Base-by-base conservation (phyloP, 768 basidiomycete genomes). In the Xanthoconium stramineum region DNA sequence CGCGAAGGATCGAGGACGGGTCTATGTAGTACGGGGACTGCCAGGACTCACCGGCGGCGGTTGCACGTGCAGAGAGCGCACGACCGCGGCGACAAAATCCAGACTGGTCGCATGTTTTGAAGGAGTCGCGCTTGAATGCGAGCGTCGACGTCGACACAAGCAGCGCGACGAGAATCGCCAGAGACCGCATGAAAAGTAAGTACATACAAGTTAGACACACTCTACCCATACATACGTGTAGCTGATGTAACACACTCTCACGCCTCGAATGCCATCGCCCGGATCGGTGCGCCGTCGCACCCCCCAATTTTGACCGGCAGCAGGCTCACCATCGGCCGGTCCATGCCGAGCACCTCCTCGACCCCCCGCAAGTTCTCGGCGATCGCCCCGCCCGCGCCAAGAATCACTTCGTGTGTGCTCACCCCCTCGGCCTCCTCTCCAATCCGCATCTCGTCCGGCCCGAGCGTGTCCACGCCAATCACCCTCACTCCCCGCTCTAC, bases 1-100 rank as follows among this genome's bases (percentile, higher is more conserved):
- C 75, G 5, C 61, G 60, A 13, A 85, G 69, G 47, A 78, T 61
- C 52, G 91, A 67, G n/a, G 83, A 79, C 6, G 81, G 68, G 53
- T 86, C 81, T 28, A 98, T 69, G 3, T 86, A 83, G 77, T 98
- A 99, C 2, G 96, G 96, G 0, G 95, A 97, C 38, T 73, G 77
- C 90, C 94, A 98, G 5, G 77, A 71, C 13, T 76, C 70, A 32
- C 73, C 72, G 9, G 80, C 78, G 51, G 82, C 82, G 39, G 76
- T 76, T 6, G 91, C 89, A 46, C 92, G 84, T 10, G 80, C 76
- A 55, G 93, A 83, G 44, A 99, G 83, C 0, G 88, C 89, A 46
- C 96, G 85, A 50, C 94, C 93, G 44, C 88, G 75, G n/a, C 91
- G 83, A 77, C 97, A 98, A 74, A 99, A 98, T 19, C 91, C 94